phyloP scores from a whole-genome alignment of 2,329 filamentous ascomycete genomes.

The Dothidotthia symphoricarpi region DNA sequence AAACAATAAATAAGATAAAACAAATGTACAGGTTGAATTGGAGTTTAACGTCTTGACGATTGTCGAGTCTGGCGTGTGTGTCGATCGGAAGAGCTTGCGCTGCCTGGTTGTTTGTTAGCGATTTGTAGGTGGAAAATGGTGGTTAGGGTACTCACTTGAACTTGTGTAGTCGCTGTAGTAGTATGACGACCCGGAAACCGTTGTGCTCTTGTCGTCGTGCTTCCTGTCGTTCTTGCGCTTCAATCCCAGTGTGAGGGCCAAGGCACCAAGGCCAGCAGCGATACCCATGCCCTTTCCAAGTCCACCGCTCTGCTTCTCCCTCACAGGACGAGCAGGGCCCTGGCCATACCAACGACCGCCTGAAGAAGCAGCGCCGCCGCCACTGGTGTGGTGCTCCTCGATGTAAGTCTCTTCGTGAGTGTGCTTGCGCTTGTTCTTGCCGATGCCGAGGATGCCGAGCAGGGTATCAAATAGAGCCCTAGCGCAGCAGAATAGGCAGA shows the following conservation, averaged over 20 bases:
- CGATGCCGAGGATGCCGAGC: slow-evolving; percentile 61
- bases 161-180: slow-evolving; percentile 51
- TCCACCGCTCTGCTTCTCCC: slow-evolving; percentile 35
- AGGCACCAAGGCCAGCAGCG: slow-evolving; percentile 45
- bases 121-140: neutral
- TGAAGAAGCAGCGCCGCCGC: slow-evolving; percentile 58
- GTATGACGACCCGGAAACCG: slow-evolving; percentile 40
- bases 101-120: slow-evolving; percentile 38
- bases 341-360: slow-evolving; percentile 53
- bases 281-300: slow-evolving; percentile 40
- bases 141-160: slow-evolving; percentile 43
- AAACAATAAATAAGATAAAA: slow-evolving; percentile 15
- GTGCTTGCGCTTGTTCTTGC: slow-evolving; percentile 49
- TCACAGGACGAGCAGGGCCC: slow-evolving; percentile 31
- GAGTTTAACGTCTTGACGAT: slow-evolving; percentile 29
- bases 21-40: neutral
- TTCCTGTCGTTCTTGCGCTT: slow-evolving; percentile 44
- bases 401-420: slow-evolving; percentile 59
- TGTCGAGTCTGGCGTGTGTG: slow-evolving; percentile 43
- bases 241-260: slow-evolving; percentile 47
- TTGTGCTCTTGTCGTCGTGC: slow-evolving; percentile 46
- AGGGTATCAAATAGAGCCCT: slow-evolving; percentile 57
- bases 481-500: slow-evolving; percentile 71
- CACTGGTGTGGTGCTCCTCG: slow-evolving; percentile 62
- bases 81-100: slow-evolving; percentile 46